Percentiles rank a stretch among this genome's conserved stretches.
Conservation (phyloP, 805 yeast genomes). For the Metschnikowia koreensis region DNA sequence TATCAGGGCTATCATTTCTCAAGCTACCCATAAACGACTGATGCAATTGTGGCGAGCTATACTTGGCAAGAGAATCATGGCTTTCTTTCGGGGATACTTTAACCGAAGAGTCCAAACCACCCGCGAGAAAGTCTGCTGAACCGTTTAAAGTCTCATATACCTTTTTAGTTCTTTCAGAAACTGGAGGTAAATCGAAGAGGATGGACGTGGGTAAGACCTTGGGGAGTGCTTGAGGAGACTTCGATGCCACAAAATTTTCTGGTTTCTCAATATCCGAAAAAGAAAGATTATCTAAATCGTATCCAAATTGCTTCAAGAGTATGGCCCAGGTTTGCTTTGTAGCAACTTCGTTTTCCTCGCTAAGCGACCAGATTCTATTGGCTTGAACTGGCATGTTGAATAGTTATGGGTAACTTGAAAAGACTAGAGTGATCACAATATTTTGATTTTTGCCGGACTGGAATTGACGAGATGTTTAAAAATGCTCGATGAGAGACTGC, state of each 20-base stretch:
- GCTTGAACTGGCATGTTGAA: conserved; percentile 12
- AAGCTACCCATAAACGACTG: conserved; percentile 15
- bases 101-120: conserved; percentile 13
- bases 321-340: conserved; percentile 74
- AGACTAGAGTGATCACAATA: neutral
- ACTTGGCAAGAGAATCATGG: conserved; percentile 11
- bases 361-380: conserved; percentile 24
- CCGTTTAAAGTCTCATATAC: conserved; percentile 13
- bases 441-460: neutral
- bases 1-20: conserved; percentile 19
- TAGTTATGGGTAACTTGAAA: neutral
- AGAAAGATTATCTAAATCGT: conserved; percentile 15
- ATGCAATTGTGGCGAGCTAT: conserved; percentile 14
- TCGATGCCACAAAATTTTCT: conserved; percentile 12
- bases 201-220: conserved; percentile 10
- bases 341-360: conserved; percentile 55
- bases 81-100: conserved; percentile 6
- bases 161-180: conserved; percentile 12
- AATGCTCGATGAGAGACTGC: neutral
- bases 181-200: conserved; percentile 9
- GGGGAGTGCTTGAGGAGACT: conserved; percentile 15
- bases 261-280: conserved; percentile 13
- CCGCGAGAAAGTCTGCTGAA: conserved; percentile 12
- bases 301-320: conserved; percentile 43
- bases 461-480: neutral